These are phyloP conservation scores for Elsinoe australis DNA, from an alignment of 2,329 filamentous ascomycete species.

Conservation along the genomic window DNA sequence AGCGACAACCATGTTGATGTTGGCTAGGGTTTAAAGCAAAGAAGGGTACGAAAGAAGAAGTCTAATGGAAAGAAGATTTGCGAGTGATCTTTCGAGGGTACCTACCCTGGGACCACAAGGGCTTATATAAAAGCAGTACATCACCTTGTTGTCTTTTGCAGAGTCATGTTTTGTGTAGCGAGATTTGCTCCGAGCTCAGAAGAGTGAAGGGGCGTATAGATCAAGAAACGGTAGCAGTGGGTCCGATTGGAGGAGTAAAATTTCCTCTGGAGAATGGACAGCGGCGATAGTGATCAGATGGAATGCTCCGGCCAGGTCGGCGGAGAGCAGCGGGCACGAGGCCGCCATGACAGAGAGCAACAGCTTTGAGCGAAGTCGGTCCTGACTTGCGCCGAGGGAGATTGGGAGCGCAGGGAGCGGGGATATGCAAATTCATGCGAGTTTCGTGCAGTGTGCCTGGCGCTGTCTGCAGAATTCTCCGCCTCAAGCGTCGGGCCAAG, in stretches of 20 bases:
- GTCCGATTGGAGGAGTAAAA: conserved; percentile 12
- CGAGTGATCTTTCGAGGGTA: conserved; percentile 6
- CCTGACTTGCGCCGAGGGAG: not conserved
- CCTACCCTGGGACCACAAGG: not conserved
- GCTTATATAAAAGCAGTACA: conserved; percentile 4
- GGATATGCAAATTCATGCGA: not conserved
- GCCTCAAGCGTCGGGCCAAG: conserved; percentile 9
- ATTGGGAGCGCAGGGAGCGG: not conserved
- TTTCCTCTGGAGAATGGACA: conserved; percentile 4
- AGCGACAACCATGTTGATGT: conserved; percentile 14
- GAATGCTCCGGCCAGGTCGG: no score
- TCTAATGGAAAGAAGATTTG: not conserved
- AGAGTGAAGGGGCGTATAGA: not conserved
- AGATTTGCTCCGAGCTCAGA: no score
- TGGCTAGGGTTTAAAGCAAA: not conserved
- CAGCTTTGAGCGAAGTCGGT: conserved; percentile 4
- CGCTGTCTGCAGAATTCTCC: conserved; percentile 12
- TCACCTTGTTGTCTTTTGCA: not conserved
- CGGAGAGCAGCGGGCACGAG: no score
- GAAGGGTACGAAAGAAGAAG: not conserved
- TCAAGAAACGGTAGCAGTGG: not conserved
- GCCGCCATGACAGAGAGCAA: no score
- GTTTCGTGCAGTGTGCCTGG: not conserved
- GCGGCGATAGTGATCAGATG: not conserved
- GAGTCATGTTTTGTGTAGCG: no score